Evolutionary conservation across 805 yeast species (phyloP), one percentile per base, ranked within the genome.

Genomic region (Kodamaea hsintzibuensis): DNA sequence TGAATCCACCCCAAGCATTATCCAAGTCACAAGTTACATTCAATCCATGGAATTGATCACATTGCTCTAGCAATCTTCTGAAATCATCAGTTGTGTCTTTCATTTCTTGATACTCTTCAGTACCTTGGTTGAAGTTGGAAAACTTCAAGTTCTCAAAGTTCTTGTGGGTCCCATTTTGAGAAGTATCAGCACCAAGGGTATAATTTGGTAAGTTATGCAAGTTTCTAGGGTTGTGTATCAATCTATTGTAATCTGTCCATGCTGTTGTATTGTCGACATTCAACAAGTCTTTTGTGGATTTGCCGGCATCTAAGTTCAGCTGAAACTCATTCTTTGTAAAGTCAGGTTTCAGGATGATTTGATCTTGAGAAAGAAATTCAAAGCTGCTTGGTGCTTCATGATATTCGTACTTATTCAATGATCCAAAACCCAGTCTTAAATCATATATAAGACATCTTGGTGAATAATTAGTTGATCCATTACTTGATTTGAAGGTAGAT

Each of bases 361-460:
- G 30, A 16, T 52, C 62, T 16, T 45, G 37, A 13, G 40, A 16
- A 4, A 51, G 40, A 19, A 40, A 19, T 7, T 50, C 55, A n/a
- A 53, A 38, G 27, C 25, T 47, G 8, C 55, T 33, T 5, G 50
- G 48, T 9, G 54, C 50, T 45, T 62, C 71, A 45, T 70, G 71
- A 56, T 81, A 84, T 52, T 84, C 87, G 62, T 69, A 79, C 53
- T 76, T 77, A 1, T 82, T 80, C 45, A 89, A 67, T 0, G 90
- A 73, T 0, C 98, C 97, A 62, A 78, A 81, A 0, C 97, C 97
- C 48, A 88, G 86, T 17, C 78, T 73, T 46, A 84, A 79, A 57
- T 95, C 98, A 86, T 92, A 90, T n/a, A 91, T 62, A 37, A 91
- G 62, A 0, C 89, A 82, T 52, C 98, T 72, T 1, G 99, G 98